Evolutionary conservation across 495 filamentous ascomycete genomes (phyloP).

Genomic region (Cercophora sp.): DNA sequence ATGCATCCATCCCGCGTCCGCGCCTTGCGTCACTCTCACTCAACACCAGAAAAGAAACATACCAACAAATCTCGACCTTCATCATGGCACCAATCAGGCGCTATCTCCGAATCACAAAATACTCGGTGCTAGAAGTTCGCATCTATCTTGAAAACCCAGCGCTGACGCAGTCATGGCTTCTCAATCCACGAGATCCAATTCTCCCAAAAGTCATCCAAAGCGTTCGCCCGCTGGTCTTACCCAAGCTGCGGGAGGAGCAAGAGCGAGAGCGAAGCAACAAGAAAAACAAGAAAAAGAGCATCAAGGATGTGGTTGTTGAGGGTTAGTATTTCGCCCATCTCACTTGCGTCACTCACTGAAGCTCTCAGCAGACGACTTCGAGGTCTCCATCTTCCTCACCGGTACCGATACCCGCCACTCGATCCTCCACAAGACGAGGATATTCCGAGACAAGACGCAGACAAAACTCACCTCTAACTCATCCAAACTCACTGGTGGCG

Average conservation of each 20-base stretch:
- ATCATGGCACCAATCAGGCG: constrained; percentile 76
- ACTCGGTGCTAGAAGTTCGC: constrained; percentile 88
- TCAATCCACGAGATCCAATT: constrained; percentile 64
- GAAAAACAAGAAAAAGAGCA: constrained; percentile 63
- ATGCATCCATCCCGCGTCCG: not conserved
- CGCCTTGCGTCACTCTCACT: not conserved
- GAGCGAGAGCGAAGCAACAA: constrained; percentile 55
- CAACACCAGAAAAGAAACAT: not conserved
- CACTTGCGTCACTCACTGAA: not conserved
- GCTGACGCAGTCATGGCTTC: constrained; percentile 74
- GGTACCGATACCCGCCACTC: constrained; percentile 84
- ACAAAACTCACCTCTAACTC: constrained; percentile 54
- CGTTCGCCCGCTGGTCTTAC: constrained; percentile 78
- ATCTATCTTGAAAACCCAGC: constrained; percentile 92
- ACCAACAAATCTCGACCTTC: not conserved
- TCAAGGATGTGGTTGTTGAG: constrained; percentile 82
- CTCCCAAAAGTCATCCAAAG: constrained; percentile 77
- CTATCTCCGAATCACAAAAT: constrained; percentile 79
- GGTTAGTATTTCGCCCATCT: constrained; percentile 47
- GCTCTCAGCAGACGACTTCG: constrained; percentile 73
- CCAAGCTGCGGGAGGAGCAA: constrained; percentile 86
- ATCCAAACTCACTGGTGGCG: constrained; percentile 52
- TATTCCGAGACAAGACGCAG: constrained; percentile 54
- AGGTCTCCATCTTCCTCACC: constrained; percentile 88
- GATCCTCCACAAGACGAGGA: constrained; percentile 78